Evolutionary conservation across 2,329 filamentous ascomycete genomes (phyloP).

Genomic region (Alternaria sp.): DNA sequence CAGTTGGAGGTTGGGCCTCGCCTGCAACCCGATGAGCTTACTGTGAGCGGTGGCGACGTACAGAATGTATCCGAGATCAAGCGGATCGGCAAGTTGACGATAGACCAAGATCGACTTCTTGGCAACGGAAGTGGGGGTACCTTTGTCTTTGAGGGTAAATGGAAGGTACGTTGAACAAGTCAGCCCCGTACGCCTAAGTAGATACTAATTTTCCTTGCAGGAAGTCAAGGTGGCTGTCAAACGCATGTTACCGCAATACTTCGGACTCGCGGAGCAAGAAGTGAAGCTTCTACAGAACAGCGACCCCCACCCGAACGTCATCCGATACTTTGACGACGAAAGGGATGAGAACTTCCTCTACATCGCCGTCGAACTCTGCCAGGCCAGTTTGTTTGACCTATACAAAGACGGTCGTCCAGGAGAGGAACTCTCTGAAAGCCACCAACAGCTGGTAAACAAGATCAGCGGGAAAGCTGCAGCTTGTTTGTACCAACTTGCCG

Average conservation of each 20-base stretch:
- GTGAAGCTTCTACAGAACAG: conserved; percentile 89
- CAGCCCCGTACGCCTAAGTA: background rate
- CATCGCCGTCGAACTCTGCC: conserved; percentile 93
- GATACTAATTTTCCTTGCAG: conserved; percentile 32
- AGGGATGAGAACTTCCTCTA: conserved; percentile 90
- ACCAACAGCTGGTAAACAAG: conserved; percentile 73
- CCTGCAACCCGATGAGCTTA: conserved; percentile 53
- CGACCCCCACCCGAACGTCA: conserved; percentile 95
- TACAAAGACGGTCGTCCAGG: conserved; percentile 69
- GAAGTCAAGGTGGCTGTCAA: conserved; percentile 94
- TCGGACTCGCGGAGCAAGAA: conserved; percentile 93
- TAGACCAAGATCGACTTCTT: conserved; percentile 67
- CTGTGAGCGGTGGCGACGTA: conserved; percentile 55
- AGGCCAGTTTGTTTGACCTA: conserved; percentile 90
- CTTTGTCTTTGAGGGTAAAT: conserved; percentile 91
- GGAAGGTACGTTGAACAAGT: conserved; percentile 64
- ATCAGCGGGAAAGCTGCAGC: conserved; percentile 79
- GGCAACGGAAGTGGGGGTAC: conserved; percentile 94
- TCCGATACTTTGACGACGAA: conserved; percentile 94
- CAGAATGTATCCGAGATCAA: conserved; percentile 60
- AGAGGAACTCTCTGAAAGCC: conserved; percentile 64
- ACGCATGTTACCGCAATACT: conserved; percentile 94
- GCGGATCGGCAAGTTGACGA: conserved; percentile 68
- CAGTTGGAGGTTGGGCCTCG: conserved; percentile 45
- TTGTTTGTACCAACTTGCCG: conserved; percentile 87